Base-by-base conservation (phyloP, 1,284 basidiomycete genomes). In the Pseudozyma pruni region DNA sequence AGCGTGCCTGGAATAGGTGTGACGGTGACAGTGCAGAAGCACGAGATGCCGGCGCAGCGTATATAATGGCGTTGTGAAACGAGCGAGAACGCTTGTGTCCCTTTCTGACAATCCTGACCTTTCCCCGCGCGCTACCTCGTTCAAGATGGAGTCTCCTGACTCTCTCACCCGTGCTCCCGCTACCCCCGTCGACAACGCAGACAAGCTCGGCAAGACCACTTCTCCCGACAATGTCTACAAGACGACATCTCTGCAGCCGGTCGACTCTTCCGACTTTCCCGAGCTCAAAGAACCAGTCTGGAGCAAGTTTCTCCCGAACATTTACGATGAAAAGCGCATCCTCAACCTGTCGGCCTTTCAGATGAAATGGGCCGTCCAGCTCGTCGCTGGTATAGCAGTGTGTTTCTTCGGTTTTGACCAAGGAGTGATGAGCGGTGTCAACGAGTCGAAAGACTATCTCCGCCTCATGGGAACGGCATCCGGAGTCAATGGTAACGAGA, bases 331-430 rank as follows among this genome's bases (percentile, higher is more conserved):
- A n/a, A 53, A 64, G 41, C 48, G 61, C 5, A 49, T 58, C 8
- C 22, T 64, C 44, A 49, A 64, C 10, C 35, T 64, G 13, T 32
- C 44, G 2, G 53, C 53, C 2, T 47, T 52, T 14, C 61, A 64
- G 49, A 64, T 64, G 54, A 64, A 57, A n/a, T 64, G 61, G 61
- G 49, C 61, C 5, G 61, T 57, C 3, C 61, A 64, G 37, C 29
- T 58, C 9, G 61, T 64, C 5, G 61, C 61, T 1, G 61, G 54
- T 10, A 49, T 64, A 8, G 61, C 61, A n/a, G 42, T 64, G 10
- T 22, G 46, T 8, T 64, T 64, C 48, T 64, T 64, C 27, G 61
- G 61, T 20, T 64, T 53, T 32, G 53, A 58, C 20, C 60, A 63
- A 48, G 60, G 60, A 8, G 60, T 63, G 4, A 63, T 63, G 60